Evolutionary conservation across 805 yeast species (phyloP).

Genomic region (Candida fluviatilis): DNA sequence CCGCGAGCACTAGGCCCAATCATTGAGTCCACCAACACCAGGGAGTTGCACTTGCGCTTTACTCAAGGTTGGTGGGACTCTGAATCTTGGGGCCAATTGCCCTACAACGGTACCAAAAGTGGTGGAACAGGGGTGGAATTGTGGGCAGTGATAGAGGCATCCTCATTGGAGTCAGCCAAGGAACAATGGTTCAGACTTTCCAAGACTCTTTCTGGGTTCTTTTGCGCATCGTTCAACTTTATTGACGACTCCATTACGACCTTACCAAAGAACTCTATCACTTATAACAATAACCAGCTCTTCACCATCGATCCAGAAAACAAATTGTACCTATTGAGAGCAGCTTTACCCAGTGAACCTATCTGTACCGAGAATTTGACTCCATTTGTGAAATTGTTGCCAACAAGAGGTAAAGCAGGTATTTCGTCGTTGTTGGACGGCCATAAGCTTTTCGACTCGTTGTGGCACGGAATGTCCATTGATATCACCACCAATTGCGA

Average conservation of each 20-base stretch:
- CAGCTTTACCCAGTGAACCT: conserved; percentile 92
- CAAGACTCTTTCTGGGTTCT: conserved; percentile 79
- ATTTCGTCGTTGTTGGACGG: conserved; percentile 83
- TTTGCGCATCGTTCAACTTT: conserved; percentile 92
- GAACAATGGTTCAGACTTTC: conserved; percentile 67
- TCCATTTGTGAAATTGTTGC: conserved; percentile 84
- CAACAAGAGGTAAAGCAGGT: conserved; percentile 91
- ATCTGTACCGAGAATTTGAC: conserved; percentile 96
- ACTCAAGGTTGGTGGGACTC: conserved; percentile 96
- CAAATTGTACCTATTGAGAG: conserved; percentile 58
- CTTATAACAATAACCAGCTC: conserved; percentile 20
- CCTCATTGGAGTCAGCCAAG: conserved; percentile 48
- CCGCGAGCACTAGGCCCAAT: conserved; percentile 82
- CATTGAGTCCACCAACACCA: conserved; percentile 57
- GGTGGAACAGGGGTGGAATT: conserved; percentile 97
- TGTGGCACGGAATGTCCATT: conserved; percentile 92
- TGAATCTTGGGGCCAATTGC: conserved; percentile 80
- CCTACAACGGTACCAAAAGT: conserved; percentile 61
- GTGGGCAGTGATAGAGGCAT: conserved; percentile 81
- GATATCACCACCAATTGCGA: conserved; percentile 63
- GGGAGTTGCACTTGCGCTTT: conserved; percentile 80
- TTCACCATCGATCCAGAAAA: conserved; percentile 25
- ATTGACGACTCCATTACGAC: conserved; percentile 79
- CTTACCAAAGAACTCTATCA: conserved; percentile 45
- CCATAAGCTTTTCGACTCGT: conserved; percentile 82